Evolutionary conservation across 768 basidiomycete species (phyloP).

Genomic region (Glaciozyma martinii): DNA sequence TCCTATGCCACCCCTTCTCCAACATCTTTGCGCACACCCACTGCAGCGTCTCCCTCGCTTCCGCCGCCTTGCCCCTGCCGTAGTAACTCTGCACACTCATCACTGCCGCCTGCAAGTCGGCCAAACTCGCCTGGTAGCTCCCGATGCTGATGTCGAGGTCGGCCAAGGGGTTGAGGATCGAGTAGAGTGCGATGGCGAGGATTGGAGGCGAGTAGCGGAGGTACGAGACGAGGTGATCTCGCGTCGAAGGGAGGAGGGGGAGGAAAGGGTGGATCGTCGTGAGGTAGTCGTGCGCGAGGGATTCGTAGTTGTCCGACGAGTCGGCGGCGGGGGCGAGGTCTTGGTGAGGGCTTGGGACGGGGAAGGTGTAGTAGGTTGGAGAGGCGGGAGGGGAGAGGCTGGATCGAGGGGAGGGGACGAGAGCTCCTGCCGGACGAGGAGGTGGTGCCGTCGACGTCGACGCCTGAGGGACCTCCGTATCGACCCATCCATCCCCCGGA

Average conservation of each 20-base stretch:
- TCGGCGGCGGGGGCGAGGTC: not conserved
- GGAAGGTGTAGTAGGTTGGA: too few relatives aligned
- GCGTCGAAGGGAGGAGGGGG: conserved; percentile 8
- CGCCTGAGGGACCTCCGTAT: too few relatives aligned
- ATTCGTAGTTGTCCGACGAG: not conserved
- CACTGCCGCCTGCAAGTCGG: conserved; percentile 5
- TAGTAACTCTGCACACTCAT: conserved; percentile 3
- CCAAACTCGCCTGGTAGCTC: not conserved
- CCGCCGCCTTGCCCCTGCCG: not conserved
- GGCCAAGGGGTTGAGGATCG: conserved; percentile 4
- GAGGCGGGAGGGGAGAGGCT: too few relatives aligned
- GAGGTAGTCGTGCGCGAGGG: not conserved
- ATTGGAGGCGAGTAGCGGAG: not conserved
- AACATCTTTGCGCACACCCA: not conserved
- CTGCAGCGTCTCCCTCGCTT: not conserved
- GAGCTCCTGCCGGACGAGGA: too few relatives aligned
- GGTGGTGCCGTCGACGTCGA: too few relatives aligned
- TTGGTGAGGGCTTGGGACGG: too few relatives aligned
- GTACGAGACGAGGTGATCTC: not conserved
- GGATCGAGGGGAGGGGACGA: too few relatives aligned
- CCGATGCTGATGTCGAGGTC: not conserved
- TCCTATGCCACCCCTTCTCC: not conserved
- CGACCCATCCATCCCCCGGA: too few relatives aligned
- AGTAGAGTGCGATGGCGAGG: conserved; percentile 5
- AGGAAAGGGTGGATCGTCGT: not conserved